Base-by-base conservation (phyloP, 2,329 filamentous ascomycete genomes). In the Arthroderma sp. region DNA sequence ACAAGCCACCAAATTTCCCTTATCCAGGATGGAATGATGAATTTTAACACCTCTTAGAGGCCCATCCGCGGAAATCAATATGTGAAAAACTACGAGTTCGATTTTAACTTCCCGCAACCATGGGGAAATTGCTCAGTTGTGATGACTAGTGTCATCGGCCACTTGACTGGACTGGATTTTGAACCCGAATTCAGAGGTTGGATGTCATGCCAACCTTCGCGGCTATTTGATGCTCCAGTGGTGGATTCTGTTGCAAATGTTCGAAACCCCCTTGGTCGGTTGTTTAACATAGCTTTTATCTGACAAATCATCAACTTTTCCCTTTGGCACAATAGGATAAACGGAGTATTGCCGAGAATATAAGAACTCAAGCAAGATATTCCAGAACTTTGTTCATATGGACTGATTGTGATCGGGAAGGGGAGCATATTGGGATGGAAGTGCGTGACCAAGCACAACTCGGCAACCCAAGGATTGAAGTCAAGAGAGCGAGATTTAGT, bases 341-440 rank as follows among this genome's bases (percentile, higher is more conserved):
- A 58, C 80, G 80, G 55, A 68, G 73, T 1, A 82, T 98, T 50
- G 87, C 88, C 6, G 73, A 80, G 30, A 98, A 98, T 58, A 91
- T 98, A 56, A 77, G 81, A 53, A 68, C 74, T 1, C 81, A 94
- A 61, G 89, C 91, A 11, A 74, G 74, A 48, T 74, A 75, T 58
- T 74, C 80, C n/a, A 75, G 73, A 45, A 78, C 81, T 8, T 71
- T 98, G 30, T 89, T 93, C 62, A 95, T 98, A 55, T 98, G 91
- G 91, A 98, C 91, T 0, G 91, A 98, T 72, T 96, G 91, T 64
- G 91, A 98, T 70, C 80, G 88, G 45, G 91, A 98, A 71, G 91
- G 91, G 32, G 91, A 98, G 62, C 84, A 96, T 59, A 98, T 98
- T 53, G 91, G 91, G 5, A 75, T 83, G 34, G 89, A 98, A 61